phyloP scores from a whole-genome alignment of 768 basidiomycete genomes.

The Mycena alexandri region DNA sequence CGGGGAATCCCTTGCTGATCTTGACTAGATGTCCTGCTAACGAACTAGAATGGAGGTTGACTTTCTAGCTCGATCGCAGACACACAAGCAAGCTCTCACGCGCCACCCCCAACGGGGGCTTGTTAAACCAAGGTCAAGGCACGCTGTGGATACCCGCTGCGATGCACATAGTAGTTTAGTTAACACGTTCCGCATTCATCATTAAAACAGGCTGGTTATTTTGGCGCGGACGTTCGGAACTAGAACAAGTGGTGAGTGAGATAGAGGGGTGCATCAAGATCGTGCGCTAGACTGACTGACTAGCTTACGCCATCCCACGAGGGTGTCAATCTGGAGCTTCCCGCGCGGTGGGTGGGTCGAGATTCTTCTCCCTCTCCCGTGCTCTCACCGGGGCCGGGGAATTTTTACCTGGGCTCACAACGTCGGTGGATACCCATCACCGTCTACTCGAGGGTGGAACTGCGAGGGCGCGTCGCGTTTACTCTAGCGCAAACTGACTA shows the following conservation, averaged over 20 bases:
- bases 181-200: background rate
- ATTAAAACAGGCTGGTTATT: background rate
- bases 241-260: background rate
- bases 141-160: background rate
- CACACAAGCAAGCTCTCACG: background rate
- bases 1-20: no score
- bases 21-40: no score
- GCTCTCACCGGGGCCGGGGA: no score
- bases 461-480: no score
- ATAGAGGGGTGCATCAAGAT: background rate
- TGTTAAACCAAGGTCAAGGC: background rate
- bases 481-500: no score
- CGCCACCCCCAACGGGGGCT: background rate
- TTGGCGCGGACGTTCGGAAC: background rate
- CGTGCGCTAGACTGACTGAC: background rate
- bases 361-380: no score
- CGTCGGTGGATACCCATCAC: no score
- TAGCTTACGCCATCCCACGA: slow-evolving; percentile 17
- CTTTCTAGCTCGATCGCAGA: background rate
- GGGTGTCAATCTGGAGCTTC: slow-evolving; percentile 18
- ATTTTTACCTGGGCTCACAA: no score
- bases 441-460: no score
- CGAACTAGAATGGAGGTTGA: background rate
- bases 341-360: background rate
- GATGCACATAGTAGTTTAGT: background rate